Conservation (phyloP, 768 basidiomycete species). For the Daedaleopsis nitida region DNA sequence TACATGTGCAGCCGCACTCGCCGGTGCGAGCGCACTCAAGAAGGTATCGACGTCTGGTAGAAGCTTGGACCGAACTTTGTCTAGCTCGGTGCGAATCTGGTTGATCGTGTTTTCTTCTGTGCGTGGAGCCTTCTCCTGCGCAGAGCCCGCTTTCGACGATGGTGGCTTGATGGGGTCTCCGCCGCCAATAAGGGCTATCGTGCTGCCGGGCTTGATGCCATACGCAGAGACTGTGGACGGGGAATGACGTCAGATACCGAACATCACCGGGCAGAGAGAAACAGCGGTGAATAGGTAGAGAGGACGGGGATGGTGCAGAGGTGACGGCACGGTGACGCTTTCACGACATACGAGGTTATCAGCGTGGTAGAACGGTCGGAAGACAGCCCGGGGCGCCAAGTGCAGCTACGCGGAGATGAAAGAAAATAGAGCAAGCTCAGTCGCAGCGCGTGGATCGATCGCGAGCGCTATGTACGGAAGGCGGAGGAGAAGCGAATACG, state of each 20-base stretch:
- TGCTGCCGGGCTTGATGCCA: slow-evolving; percentile 66
- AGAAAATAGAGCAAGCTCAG: neutral
- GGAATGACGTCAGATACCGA: slow-evolving; percentile 20
- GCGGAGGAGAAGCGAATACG: neutral
- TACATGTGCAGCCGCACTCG: slow-evolving; percentile 7
- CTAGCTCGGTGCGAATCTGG: slow-evolving; percentile 56
- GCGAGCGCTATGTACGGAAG: slow-evolving; percentile 1
- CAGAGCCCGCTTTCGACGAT: slow-evolving; percentile 27
- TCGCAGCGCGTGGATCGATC: slow-evolving; percentile 9
- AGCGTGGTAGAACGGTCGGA: slow-evolving; percentile 1
- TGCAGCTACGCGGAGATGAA: neutral
- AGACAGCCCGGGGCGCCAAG: neutral
- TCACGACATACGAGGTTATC: slow-evolving; percentile 3
- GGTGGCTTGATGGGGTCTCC: slow-evolving; percentile 29
- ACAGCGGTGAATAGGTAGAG: neutral
- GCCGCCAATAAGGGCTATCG: slow-evolving; percentile 69
- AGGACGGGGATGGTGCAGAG: slow-evolving; percentile 4
- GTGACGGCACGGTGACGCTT: slow-evolving; percentile 19
- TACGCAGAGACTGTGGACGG: slow-evolving; percentile 66
- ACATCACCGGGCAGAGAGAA: slow-evolving; percentile 6
- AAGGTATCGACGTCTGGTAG: slow-evolving; percentile 60
- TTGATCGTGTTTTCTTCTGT: slow-evolving; percentile 56
- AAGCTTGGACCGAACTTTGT: slow-evolving; percentile 53
- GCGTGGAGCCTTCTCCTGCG: slow-evolving; percentile 27
- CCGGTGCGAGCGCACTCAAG: slow-evolving; percentile 37